phyloP scores from a whole-genome alignment of 345 rosid species.

The Cardamine occulta region DNA sequence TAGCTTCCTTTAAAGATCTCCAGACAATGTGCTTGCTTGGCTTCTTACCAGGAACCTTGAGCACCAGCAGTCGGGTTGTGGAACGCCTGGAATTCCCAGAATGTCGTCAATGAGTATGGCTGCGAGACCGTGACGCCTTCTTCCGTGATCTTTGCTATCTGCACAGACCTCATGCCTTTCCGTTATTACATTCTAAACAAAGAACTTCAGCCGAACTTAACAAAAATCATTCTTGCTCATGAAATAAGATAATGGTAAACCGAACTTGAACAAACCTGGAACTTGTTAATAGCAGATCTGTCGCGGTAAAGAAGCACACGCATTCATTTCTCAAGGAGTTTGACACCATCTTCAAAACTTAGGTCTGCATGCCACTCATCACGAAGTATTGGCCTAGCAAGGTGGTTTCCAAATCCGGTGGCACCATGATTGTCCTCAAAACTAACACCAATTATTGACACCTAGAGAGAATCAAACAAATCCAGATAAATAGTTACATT shows the following conservation, averaged over 20 bases:
- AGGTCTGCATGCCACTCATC: constrained; percentile 89
- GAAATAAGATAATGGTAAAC: background rate
- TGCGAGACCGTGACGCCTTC: constrained; percentile 82
- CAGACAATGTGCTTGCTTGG: background rate
- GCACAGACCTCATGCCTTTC: constrained; percentile 33
- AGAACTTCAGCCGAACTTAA: constrained; percentile 4
- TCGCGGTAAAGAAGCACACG: constrained; percentile 97
- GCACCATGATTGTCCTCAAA: constrained; percentile 95
- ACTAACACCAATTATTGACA: constrained; percentile 90
- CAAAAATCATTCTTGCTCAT: background rate
- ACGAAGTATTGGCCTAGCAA: constrained; percentile 94
- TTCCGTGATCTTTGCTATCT: constrained; percentile 93
- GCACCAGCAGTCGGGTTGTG: constrained; percentile 84
- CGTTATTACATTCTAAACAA: background rate
- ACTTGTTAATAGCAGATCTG: constrained; percentile 93
- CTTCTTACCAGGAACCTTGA: constrained; percentile 86
- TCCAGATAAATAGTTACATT: constrained; percentile 19
- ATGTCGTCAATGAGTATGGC: constrained; percentile 90
- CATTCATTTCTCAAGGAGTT: constrained; percentile 95
- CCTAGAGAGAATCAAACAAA: constrained; percentile 51
- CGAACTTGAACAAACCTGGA: constrained; percentile 66
- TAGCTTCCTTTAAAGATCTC: background rate
- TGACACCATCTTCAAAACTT: constrained; percentile 93
- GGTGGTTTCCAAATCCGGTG: constrained; percentile 97
- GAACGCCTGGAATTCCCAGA: constrained; percentile 86